Percentiles rank a stretch among this genome's conserved stretches.
phyloP scores from a whole-genome alignment of 768 basidiomycete genomes.

The Lactifluus rugatus region DNA sequence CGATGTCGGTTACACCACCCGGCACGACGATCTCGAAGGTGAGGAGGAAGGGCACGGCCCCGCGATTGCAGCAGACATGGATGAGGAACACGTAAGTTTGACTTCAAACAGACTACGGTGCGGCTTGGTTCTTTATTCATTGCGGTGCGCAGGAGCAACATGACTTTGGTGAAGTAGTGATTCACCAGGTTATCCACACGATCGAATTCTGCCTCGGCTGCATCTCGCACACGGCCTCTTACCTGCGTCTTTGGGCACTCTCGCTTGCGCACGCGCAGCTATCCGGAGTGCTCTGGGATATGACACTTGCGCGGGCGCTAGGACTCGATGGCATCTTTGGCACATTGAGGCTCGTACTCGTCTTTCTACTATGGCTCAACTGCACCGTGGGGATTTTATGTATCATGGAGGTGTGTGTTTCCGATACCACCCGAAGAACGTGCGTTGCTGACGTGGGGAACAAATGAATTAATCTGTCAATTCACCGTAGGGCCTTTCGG shows the following conservation, averaged over 20 bases:
- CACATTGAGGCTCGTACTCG: constrained; percentile 33
- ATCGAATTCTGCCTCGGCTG: constrained; percentile 99
- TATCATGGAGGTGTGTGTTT: constrained; percentile 81
- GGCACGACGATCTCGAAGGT: constrained; percentile 57
- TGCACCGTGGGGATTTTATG: constrained; percentile 73
- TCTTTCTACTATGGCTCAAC: constrained; percentile 65
- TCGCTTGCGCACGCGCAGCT: constrained; percentile 97
- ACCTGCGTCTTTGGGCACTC: constrained; percentile 92
- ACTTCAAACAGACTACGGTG: not conserved
- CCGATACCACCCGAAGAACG: constrained; percentile 17
- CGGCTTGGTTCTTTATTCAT: not conserved
- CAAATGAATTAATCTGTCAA: constrained; percentile 9
- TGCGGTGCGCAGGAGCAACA: constrained; percentile 52
- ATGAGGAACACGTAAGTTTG: constrained; percentile 62
- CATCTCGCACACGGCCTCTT: constrained; percentile 94
- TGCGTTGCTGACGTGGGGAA: constrained; percentile 12
- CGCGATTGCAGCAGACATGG: constrained; percentile 61
- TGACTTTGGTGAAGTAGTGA: constrained; percentile 89
- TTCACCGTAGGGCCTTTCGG: constrained; percentile 66
- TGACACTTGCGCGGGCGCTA: constrained; percentile 64
- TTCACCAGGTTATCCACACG: constrained; percentile 97
- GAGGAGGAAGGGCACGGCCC: constrained; percentile 77
- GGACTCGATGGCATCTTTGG: constrained; percentile 59
- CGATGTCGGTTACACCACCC: constrained; percentile 35
- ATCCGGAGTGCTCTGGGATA: constrained; percentile 85